These are phyloP conservation scores for Terana coerulea DNA, from an alignment of 768 basidiomycete species.

Conservation along the genomic window DNA sequence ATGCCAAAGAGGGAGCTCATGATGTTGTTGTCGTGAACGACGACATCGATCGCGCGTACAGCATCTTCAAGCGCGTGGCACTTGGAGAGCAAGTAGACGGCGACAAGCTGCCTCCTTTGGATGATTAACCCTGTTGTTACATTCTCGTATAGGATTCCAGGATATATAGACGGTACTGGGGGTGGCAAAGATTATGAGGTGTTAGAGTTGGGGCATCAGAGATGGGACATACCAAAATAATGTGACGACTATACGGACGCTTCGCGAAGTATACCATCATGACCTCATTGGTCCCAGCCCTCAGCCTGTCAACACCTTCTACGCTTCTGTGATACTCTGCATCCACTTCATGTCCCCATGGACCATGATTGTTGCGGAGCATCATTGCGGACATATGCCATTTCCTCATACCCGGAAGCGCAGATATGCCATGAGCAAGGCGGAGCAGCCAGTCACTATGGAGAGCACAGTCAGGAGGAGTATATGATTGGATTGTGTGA, in stretches of 20 bases:
- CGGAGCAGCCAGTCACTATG: slow-evolving; percentile 83
- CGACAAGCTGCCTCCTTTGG: slow-evolving; percentile 64
- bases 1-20: slow-evolving; percentile 73
- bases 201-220: too few species aligned
- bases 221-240: too few species aligned
- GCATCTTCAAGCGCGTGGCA: slow-evolving; percentile 70
- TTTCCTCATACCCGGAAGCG: slow-evolving; percentile 50
- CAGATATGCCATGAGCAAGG: slow-evolving; percentile 83
- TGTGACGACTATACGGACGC: too few species aligned
- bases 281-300: background rate
- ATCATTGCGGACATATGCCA: background rate
- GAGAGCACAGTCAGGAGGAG: background rate
- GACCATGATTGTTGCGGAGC: background rate
- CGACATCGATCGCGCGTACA: slow-evolving; percentile 79
- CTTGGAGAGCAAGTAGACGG: slow-evolving; percentile 58
- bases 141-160: background rate
- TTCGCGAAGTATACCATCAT: too few species aligned
- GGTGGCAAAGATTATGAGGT: background rate
- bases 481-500: background rate
- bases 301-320: background rate
- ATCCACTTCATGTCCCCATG: too few species aligned
- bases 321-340: background rate
- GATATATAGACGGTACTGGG: background rate
- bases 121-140: slow-evolving; percentile 36
- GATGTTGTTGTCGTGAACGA: slow-evolving; percentile 91